These are phyloP conservation scores for Talaromyces sp. DNA, from an alignment of 2,329 filamentous ascomycete genomes.

Conservation along the genomic window DNA sequence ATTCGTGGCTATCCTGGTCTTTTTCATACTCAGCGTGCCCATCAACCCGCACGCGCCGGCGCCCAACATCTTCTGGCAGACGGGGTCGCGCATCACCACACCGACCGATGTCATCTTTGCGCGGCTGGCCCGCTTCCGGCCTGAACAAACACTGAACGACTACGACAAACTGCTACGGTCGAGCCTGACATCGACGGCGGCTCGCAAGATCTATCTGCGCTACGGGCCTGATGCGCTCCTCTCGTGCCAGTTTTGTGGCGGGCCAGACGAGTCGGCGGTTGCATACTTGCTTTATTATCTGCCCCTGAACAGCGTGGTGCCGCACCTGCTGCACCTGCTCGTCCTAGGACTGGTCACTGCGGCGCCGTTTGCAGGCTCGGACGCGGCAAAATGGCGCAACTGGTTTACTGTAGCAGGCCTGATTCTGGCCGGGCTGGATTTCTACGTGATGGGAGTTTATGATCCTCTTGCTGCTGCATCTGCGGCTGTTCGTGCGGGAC, in stretches of 20 bases:
- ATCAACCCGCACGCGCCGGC: constrained; percentile 53
- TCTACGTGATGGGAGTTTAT: constrained; percentile 63
- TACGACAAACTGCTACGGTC: constrained; percentile 62
- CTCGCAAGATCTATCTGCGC: constrained; percentile 74
- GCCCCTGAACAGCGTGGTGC: constrained; percentile 61
- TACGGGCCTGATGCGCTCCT: constrained; percentile 72
- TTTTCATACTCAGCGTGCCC: constrained; percentile 61
- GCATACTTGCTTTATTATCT: constrained; percentile 78
- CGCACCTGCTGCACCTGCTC: constrained; percentile 76
- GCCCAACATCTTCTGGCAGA: constrained; percentile 70
- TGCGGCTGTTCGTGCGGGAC: constrained; percentile 56
- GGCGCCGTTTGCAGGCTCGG: constrained; percentile 57
- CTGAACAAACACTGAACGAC: constrained; percentile 37
- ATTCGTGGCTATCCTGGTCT: constrained; percentile 49
- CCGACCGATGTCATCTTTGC: constrained; percentile 80
- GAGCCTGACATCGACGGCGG: constrained; percentile 67
- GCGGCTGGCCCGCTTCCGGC: constrained; percentile 54
- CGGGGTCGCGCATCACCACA: constrained; percentile 77
- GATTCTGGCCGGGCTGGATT: constrained; percentile 58
- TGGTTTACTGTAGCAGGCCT: constrained; percentile 62
- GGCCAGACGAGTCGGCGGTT: constrained; percentile 54
- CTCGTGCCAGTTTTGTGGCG: constrained; percentile 75
- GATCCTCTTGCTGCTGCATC: constrained; percentile 53
- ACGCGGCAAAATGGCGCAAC: constrained; percentile 65
- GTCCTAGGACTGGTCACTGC: constrained; percentile 71